Conservation (phyloP, 140 eudicot species). For the Anethum foeniculum region DNA sequence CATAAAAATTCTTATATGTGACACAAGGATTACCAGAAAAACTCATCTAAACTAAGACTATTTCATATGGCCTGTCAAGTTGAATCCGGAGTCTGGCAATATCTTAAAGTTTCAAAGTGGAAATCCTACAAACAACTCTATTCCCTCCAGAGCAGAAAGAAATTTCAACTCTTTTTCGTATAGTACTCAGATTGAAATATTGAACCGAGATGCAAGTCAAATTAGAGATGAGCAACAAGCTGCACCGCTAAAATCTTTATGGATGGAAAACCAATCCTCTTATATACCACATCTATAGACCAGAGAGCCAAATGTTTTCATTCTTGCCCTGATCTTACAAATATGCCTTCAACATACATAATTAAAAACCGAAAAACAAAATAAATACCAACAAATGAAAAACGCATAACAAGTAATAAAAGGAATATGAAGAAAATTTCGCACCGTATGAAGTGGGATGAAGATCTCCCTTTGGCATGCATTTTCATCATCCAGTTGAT, state of each 20-base stretch:
- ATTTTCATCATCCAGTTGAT: conserved; percentile 19
- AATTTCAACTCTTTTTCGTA: background rate
- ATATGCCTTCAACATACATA: background rate
- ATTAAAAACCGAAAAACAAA: background rate
- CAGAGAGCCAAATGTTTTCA: background rate
- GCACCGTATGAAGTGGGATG: conserved; percentile 35
- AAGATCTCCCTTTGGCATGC: conserved; percentile 25
- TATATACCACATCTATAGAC: background rate
- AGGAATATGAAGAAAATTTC: background rate
- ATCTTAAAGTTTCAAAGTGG: background rate
- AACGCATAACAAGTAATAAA: background rate
- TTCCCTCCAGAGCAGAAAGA: background rate
- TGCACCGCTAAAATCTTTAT: background rate
- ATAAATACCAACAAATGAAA: background rate
- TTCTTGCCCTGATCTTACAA: background rate
- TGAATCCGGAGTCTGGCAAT: background rate
- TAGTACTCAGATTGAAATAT: background rate
- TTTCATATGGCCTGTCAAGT: background rate
- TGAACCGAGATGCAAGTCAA: background rate
- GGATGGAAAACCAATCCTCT: background rate
- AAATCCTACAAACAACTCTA: background rate
- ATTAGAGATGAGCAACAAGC: background rate
- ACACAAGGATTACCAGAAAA: background rate
- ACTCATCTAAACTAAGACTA: background rate
- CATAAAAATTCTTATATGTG: background rate